phyloP scores from a whole-genome alignment of 805 yeast species.

The Komagataella pastoris region DNA sequence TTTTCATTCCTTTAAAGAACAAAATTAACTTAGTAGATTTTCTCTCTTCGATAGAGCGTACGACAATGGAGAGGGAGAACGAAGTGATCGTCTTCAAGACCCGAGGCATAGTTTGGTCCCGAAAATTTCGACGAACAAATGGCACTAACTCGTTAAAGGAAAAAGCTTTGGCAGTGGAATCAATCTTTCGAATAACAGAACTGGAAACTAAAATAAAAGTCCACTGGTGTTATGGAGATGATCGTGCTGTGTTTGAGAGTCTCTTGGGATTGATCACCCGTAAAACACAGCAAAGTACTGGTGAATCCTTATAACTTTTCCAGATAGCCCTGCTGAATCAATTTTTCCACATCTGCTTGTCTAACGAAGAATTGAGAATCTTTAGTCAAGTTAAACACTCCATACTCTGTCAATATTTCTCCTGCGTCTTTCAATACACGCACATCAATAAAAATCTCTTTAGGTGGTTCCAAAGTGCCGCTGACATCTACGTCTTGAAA shows the following conservation, averaged over 20 bases:
- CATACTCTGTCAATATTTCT: conserved; percentile 94
- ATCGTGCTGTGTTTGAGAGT: conserved; percentile 16
- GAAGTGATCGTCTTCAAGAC: neutral
- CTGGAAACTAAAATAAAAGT: neutral
- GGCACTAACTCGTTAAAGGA: neutral
- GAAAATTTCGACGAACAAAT: conserved; percentile 10
- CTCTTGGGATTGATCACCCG: conserved; percentile 12
- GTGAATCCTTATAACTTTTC: conserved; percentile 31
- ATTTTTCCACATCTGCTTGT: conserved; percentile 85
- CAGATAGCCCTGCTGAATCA: conserved; percentile 87
- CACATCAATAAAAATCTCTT: conserved; percentile 85
- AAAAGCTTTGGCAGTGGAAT: neutral
- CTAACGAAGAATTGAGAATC: conserved; percentile 92
- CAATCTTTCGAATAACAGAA: neutral
- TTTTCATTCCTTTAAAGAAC: neutral
- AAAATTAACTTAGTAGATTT: neutral
- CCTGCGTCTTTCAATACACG: conserved; percentile 91
- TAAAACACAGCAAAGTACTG: neutral
- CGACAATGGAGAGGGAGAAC: neutral
- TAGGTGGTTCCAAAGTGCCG: conserved; percentile 86
- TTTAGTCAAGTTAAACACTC: conserved; percentile 84
- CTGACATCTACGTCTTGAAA: conserved; percentile 77
- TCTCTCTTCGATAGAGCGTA: neutral
- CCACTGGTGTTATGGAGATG: conserved; percentile 13
- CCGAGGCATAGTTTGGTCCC: conserved; percentile 14